Base-by-base conservation (phyloP, 805 yeast species). In the Candida pseudofarinosa region DNA sequence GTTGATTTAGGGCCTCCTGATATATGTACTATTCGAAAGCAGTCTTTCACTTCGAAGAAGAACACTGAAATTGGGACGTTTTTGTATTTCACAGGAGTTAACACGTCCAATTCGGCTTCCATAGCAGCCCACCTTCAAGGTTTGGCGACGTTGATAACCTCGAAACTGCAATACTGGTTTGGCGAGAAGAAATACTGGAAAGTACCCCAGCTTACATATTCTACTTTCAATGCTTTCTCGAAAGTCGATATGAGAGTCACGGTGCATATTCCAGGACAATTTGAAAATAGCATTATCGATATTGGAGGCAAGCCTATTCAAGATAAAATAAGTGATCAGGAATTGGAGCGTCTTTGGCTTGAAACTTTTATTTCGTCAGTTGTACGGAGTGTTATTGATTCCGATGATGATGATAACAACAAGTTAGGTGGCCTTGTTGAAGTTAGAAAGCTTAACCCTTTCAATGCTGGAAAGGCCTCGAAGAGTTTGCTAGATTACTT, bases 401-500 rank as follows among this genome's bases (percentile, higher is more conserved):
- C 66, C 4, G 88, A 86, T 40, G 96, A 88, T 40, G 88, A 83
- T 36, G 91, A 85, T 42, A 60, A 59, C 35, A 67, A 69, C 46
- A 67, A 67, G 41, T 62, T 60, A 12, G 62, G 83, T 64, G 66
- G 85, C 68, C 55, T 93, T 43, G 95, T 89, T 7, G 96, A 90
- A 58, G 84, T 93, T 32, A 77, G 96, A 50, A 80, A 84, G 45
- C 72, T 88, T 43, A 85, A 88, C 53, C 97, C 97, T 3, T 76
- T 93, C 46, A 57, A 71, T 19, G 65, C 63, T 26, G 65, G 68
- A 7, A 73, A 67, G 23, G 63, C 71, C 12, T 80, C 83, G 2
- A 65, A 66, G 41, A 58, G 55, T 35, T 53, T 67, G 30, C 55
- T 70, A 48, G 54, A 59, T 19, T 60, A 63, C 40, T 88, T 88